phyloP scores from a whole-genome alignment of 169 alveolate genomes.

The Amoebophrya sp. region DNA sequence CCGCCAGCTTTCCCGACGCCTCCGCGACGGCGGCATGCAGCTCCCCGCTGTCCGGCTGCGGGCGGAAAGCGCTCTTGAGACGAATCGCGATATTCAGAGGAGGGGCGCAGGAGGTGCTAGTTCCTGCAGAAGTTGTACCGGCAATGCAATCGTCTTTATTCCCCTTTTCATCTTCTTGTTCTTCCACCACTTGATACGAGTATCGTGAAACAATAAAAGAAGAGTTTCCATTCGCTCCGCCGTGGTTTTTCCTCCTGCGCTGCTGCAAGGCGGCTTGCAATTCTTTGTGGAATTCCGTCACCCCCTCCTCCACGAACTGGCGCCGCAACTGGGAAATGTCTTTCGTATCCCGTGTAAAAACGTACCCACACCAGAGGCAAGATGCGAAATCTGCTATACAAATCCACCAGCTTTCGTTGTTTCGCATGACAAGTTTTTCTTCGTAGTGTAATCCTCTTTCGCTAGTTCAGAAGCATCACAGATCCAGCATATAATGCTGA shows the following conservation, averaged over 20 bases:
- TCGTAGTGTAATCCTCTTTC: too few relatives aligned
- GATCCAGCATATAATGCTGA: too few relatives aligned
- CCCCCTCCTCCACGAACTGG: neutral
- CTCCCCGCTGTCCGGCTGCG: slow-evolving; percentile 8
- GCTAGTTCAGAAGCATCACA: too few relatives aligned
- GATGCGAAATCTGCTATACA: too few relatives aligned
- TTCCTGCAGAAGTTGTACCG: neutral
- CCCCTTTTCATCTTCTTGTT: neutral
- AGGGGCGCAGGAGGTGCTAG: neutral
- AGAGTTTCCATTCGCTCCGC: neutral
- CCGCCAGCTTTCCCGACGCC: neutral
- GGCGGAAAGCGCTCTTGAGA: too few relatives aligned
- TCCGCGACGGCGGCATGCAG: neutral
- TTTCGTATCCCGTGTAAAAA: too few relatives aligned
- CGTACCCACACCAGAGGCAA: too few relatives aligned
- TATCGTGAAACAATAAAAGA: neutral
- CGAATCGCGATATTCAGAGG: too few relatives aligned
- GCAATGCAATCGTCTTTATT: too few relatives aligned
- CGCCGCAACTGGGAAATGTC: neutral
- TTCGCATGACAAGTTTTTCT: too few relatives aligned
- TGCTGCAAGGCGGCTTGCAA: neutral
- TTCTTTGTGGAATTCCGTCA: neutral
- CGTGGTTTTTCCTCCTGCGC: neutral
- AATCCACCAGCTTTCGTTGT: too few relatives aligned
- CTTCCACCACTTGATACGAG: neutral